Evolutionary conservation across 441 rosid genomes (phyloP), one percentile per base, ranked within the genome.

Genomic region (Arabidopsis hybrid): DNA sequence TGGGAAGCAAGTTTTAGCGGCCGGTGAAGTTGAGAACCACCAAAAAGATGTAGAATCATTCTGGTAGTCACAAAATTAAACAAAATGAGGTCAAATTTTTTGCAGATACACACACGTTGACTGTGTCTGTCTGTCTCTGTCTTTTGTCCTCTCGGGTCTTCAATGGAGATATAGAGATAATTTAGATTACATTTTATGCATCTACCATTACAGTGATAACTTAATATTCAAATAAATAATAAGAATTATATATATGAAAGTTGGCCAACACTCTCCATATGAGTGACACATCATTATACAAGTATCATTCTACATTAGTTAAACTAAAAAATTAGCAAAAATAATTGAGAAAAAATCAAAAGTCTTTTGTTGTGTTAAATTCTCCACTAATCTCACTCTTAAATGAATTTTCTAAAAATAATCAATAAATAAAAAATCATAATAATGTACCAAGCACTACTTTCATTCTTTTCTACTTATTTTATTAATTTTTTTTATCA

Each of bases 1-100:
- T 55, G 83, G 85, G 49, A 89, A 78, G 77, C 55, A 83, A 17
- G 61, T 83, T 12, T 70, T 77, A 42, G 58, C 58, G 36, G 58
- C 8, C 16, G 34, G 35, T 26, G 14, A 26, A 12, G 36, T 52
- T 52, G 91, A 88, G 78, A 68, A 53, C 82, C 77, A 52, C 58
- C 35, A 52, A 26, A n/a, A 83, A 75, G 87, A 85, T 88, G 97
- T 86, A 83, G 89, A 87, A 86, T 85, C 96, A 39, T 85, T 85
- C 81, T 91, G 95, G 95, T 85, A 78, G 72, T 85, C 46, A 35
- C 59, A 65, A 65, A 47, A 80, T 74, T 80, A 85, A 36, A 76
- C 72, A 49, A 21, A 21, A 11, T 21, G 56, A 51, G 56, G 56
- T 51, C 56, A 51, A 75, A 74, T 71, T 75, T 75, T 65, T 46